phyloP scores from a whole-genome alignment of 768 basidiomycete genomes.

The Lactifluus hygrophoroides region DNA sequence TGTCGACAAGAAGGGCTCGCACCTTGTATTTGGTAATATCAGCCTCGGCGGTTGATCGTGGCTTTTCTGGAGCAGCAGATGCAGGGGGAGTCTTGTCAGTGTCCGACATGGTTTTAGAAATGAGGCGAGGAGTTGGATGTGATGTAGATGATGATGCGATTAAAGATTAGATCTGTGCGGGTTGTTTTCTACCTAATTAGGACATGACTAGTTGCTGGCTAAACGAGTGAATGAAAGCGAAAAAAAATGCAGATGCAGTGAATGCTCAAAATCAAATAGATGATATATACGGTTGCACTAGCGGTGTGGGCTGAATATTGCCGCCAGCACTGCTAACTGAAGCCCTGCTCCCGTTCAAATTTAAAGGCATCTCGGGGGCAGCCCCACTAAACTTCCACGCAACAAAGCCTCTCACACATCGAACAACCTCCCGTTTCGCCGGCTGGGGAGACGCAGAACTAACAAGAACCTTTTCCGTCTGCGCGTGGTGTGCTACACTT shows the following conservation, averaged over 20 bases:
- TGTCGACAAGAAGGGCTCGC: slow-evolving; percentile 12
- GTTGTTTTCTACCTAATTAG: background rate
- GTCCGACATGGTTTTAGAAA: slow-evolving; percentile 49
- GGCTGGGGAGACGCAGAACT: background rate
- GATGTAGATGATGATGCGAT: background rate
- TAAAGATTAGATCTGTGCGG: background rate
- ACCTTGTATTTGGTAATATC: slow-evolving; percentile 90
- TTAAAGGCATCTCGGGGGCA: background rate
- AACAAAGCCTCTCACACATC: slow-evolving; percentile 20
- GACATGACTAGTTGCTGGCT: background rate
- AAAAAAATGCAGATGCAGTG: background rate
- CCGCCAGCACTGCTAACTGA: background rate
- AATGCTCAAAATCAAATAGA: too few relatives aligned
- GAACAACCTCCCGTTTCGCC: slow-evolving; percentile 5
- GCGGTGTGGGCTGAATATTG: too few relatives aligned
- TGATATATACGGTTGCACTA: too few relatives aligned
- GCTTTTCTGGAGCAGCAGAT: slow-evolving; percentile 31
- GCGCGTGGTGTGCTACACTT: background rate
- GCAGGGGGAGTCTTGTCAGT: slow-evolving; percentile 34
- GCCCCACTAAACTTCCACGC: slow-evolving; percentile 14
- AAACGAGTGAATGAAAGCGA: background rate
- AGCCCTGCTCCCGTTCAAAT: background rate
- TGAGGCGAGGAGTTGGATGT: background rate
- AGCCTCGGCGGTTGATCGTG: slow-evolving; percentile 49
- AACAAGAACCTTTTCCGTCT: background rate